Base-by-base conservation (phyloP, 164 flowering plant species). In the Piper betle region DNA sequence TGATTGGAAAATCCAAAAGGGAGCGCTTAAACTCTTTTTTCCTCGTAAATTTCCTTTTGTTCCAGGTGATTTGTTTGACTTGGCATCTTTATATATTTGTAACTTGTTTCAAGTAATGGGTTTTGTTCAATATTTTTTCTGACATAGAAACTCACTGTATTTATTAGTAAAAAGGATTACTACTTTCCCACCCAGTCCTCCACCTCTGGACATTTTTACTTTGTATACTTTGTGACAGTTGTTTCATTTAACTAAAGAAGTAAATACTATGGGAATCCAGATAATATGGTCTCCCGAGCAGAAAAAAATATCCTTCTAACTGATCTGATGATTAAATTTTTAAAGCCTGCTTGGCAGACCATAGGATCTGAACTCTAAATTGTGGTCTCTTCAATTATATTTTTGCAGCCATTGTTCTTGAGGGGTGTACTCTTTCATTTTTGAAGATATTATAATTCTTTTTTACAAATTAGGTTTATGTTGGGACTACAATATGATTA, bases 1-100 rank as follows among this genome's bases (percentile, higher is more conserved):
- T 60, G 71, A 68, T 41, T 63, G 71, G 66, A 68, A 63, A 63
- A 39, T 68, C 53, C 71, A 68, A 55, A 58, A 57, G 68, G 33
- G 68, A 50, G 2, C 65, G 52, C 17, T 55, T 8, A 19, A 42
- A 9, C 62, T 62, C 1, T 25, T 60, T 25, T 55, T 13, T 52
- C 5, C 71, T 67, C 2, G 55, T 57, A 68, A 61, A 52, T 69
- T 69, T 53, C 68, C 72, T 25, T 39, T 54, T 57, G 48, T 69
- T 12, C 72, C 68, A 55, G 72, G 72, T 69, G 56, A 50, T 4
- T 16, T 25, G 33, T 25, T 25, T 25, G 33, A 25, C 33, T 25
- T 25, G 33, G 33, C 33, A 25, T 25, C 33, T 25, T 25, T 25
- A 25, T 25, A 25, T 25, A 25, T 25, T 25, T 25, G 33, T 25